Conservation (phyloP, 73 alveolate species). For the Loxodes magnus region DNA sequence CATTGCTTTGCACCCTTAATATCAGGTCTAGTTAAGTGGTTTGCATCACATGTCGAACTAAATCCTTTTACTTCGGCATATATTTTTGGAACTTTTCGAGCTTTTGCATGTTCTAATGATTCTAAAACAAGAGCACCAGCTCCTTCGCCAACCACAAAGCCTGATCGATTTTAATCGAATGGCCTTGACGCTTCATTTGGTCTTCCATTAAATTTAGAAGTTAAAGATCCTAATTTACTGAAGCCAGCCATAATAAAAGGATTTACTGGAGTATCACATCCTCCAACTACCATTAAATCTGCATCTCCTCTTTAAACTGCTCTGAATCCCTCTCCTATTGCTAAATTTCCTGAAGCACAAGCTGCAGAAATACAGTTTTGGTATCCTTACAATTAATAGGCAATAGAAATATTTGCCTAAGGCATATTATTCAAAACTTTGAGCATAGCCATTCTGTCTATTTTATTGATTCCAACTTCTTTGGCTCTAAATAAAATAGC, state of each 20-base stretch:
- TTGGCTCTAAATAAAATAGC: no score
- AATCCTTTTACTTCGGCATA: slow-evolving; percentile 62
- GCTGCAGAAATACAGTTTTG: slow-evolving; percentile 34
- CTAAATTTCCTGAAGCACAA: slow-evolving; percentile 54
- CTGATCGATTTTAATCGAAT: slow-evolving; percentile 62
- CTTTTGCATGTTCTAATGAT: slow-evolving; percentile 38
- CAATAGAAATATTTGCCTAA: slow-evolving; percentile 5
- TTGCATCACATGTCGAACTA: slow-evolving; percentile 44
- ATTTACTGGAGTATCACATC: slow-evolving; percentile 41
- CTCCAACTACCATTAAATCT: slow-evolving; percentile 58
- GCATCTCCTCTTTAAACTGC: slow-evolving; percentile 42
- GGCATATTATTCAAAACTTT: slow-evolving; percentile 25
- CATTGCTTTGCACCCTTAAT: slow-evolving; percentile 47
- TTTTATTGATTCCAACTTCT: slow-evolving; percentile 15
- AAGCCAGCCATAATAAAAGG: slow-evolving; percentile 24
- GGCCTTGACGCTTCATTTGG: slow-evolving; percentile 61
- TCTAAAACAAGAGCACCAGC: slow-evolving; percentile 54
- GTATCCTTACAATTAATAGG: slow-evolving; percentile 14
- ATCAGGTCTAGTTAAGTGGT: slow-evolving; percentile 57
- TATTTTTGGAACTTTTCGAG: slow-evolving; percentile 52
- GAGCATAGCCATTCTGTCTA: slow-evolving; percentile 22
- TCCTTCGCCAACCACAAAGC: slow-evolving; percentile 62
- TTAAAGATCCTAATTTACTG: slow-evolving; percentile 40
- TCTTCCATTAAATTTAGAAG: slow-evolving; percentile 18
- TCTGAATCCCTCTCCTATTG: slow-evolving; percentile 64